Conservation (phyloP, 129 eudicot genomes). For the Rutidosis leptorrhynchoides region DNA sequence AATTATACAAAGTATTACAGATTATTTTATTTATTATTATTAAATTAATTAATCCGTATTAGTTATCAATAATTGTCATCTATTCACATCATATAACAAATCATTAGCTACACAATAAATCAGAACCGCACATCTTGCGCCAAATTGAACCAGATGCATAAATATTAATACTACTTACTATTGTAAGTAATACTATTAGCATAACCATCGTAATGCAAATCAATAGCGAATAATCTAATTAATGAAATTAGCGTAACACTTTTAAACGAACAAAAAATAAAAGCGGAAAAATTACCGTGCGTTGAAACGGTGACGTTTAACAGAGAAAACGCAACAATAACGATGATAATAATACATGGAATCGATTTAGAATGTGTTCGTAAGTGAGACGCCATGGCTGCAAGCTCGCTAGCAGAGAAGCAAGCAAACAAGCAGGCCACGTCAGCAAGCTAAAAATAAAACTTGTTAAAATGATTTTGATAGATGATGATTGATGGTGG, state of each 20-base stretch:
- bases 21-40: background rate
- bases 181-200: background rate
- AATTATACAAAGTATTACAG: conserved; percentile 25
- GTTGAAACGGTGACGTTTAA: conserved; percentile 2
- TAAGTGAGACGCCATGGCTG: conserved; percentile 25
- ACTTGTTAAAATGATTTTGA: background rate
- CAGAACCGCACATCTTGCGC: conserved; percentile 9
- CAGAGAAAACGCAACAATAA: conserved; percentile 13
- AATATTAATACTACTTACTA: no score
- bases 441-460: conserved; percentile 5
- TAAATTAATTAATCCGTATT: background rate
- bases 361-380: conserved; percentile 1
- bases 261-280: background rate
- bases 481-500: background rate
- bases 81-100: background rate
- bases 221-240: background rate
- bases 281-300: background rate
- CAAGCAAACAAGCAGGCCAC: conserved; percentile 31
- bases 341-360: conserved; percentile 5
- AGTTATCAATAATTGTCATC: background rate
- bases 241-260: background rate
- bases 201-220: background rate
- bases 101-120: background rate
- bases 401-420: conserved; percentile 29
- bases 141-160: conserved; percentile 2